Base-by-base conservation (phyloP, 352 stramenopile species). In the Pythium apleroticum region DNA sequence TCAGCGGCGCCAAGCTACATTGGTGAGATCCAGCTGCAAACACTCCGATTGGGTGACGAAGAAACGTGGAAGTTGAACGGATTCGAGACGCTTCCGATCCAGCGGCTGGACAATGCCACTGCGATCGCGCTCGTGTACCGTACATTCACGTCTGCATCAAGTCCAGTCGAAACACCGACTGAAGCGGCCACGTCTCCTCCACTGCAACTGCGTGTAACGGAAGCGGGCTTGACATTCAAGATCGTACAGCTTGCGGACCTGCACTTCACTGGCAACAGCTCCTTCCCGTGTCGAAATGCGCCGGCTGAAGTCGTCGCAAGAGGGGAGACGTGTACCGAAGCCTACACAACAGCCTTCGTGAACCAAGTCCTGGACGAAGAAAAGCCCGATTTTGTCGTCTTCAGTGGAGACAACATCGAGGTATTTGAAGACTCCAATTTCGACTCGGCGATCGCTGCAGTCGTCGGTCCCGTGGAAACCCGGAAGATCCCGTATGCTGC, bases 361-460 rank as follows among this genome's bases (percentile, higher is more conserved):
- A 74, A 78, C 41, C 46, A 68, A 15, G 56, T 89, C n/a, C 50
- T 89, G n/a, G 77, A 86, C 37, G 3, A 71, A 17, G 77, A 84
- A 52, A 33, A 73, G 46, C 80, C 80, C 35, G 75, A 87, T 52
- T 78, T 89, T 53, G 75, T 87, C 43, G 80, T 80, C 2, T 87
- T 81, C 52, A 76, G 70, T 6, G 80, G 80, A 1, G 80, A 89
- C 65, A 81, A 89, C 25, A 64, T 89, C n/a, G 55, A 88, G 43
- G 41, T 63, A 11, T 37, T 45, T 14, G 53, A 30, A 0, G 35
- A 31, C 2, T 22, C 67, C 48, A 5, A 74, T 64, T 58, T 68
- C 31, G n/a, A 65, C 19, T 3, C 68, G 33, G 76, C 80, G 0
- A 73, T 89, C n/a, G 69, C 80, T 20, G 61, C 63, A 1, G 70